Base-by-base conservation (phyloP, 768 basidiomycete genomes). In the Pleurotus ostreatus region DNA sequence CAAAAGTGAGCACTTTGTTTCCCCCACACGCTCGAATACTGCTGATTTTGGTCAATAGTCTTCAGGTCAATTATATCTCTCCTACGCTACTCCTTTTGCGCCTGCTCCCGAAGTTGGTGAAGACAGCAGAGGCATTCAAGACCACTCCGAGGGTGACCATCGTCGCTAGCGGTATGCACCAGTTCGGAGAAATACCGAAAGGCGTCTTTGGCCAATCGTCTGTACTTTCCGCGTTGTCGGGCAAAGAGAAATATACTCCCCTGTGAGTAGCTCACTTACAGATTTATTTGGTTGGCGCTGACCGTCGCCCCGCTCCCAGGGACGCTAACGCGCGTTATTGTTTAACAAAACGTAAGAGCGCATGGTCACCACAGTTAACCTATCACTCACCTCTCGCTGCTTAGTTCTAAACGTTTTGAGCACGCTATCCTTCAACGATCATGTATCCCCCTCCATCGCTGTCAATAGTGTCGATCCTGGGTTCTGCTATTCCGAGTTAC, bases 21-120 rank as follows among this genome's bases (percentile, higher is more conserved):
- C 30, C 30, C 30, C 1, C 30, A 34, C 11, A 9, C 30, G 8
- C 2, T 4, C 23, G 30, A 34, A 8, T 9, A 9, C 9, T 34
- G 30, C 11, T 34, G 30, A 34, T 9, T 23, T 23, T 23, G 23
- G 30, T 34, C 9, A 34, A 4, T 48, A 84, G 81, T 8, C 55
- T 81, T 0, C 80, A 83, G 58, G 73, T 78, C 40, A 82, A 82
- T 61, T 60, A 71, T 60, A 63, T 84, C 6, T 66, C 76, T 0
- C 70, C 68, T 5, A 66, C 72, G 5, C 66, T 81, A 0, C 66
- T 80, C 2, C 64, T 70, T 0, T 58, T 82, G 4, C 68, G 71
- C 5, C 66, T 82, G 0, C 66, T 81, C 0, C 81, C 82, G 0
- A 61, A 59, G 7, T 69, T 83, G 66, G 46, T 73, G 1, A 61